These are phyloP conservation scores for Debaryomyces singareniensis DNA, from an alignment of 1,139 yeast genomes.

Conservation along the genomic window DNA sequence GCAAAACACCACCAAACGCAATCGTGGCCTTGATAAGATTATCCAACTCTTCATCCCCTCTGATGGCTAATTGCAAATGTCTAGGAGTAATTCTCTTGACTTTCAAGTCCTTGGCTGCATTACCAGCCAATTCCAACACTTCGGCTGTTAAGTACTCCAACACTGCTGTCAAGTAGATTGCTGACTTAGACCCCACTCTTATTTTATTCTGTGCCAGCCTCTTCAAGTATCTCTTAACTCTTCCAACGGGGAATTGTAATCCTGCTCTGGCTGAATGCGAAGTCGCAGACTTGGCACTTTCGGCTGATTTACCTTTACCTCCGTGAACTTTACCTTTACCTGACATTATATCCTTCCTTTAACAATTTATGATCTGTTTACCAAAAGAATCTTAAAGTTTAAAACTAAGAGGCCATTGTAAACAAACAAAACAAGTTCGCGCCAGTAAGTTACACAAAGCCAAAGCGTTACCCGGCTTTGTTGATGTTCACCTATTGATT, in stretches of 20 bases:
- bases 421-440: conserved; percentile 3
- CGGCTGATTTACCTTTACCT: conserved; percentile 90
- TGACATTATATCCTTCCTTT: conserved; percentile 47
- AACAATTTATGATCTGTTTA: neutral
- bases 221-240: conserved; percentile 94
- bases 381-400: too few relatives aligned
- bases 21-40: conserved; percentile 94
- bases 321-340: conserved; percentile 90
- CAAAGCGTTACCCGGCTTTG: conserved; percentile 8
- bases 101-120: conserved; percentile 97
- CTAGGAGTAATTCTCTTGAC: conserved; percentile 99
- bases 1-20: conserved; percentile 97
- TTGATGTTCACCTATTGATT: conserved; percentile 25
- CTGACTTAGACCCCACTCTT: conserved; percentile 96
- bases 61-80: conserved; percentile 95
- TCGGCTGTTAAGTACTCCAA: conserved; percentile 97
- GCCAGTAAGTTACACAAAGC: conserved; percentile 1
- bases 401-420: conserved; percentile 3
- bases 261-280: conserved; percentile 98
- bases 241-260: conserved; percentile 96
- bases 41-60: conserved; percentile 98
- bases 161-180: conserved; percentile 94
- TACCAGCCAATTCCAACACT: conserved; percentile 97
- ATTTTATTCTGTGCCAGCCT: conserved; percentile 87
- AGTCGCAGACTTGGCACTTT: conserved; percentile 56